Evolutionary conservation across 169 alveolate genomes (phyloP).

Genomic region (Cryptosporidium canis): DNA sequence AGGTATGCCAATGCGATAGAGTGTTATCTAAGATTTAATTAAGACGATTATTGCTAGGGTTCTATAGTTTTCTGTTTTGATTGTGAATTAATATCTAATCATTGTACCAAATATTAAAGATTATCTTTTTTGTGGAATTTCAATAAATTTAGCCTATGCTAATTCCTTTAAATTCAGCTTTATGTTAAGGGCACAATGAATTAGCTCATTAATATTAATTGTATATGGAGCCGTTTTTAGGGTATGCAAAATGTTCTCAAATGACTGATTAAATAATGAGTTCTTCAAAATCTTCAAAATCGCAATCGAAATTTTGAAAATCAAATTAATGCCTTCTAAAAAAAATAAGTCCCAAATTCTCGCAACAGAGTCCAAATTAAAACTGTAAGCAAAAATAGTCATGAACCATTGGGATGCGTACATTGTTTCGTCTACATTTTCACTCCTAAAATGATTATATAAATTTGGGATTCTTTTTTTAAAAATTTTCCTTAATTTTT

Average conservation of each 20-base stretch:
- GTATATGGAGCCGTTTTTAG: conserved; percentile 71
- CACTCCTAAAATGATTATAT: conserved; percentile 77
- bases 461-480: conserved; percentile 84
- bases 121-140: not conserved
- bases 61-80: not conserved
- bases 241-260: conserved; percentile 58
- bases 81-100: not conserved
- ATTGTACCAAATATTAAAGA: not conserved
- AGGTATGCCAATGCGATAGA: conserved; percentile 14
- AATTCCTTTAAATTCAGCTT: conserved; percentile 59
- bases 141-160: not conserved
- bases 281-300: conserved; percentile 83
- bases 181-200: conserved; percentile 75
- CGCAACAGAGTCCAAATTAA: conserved; percentile 81
- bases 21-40: not conserved
- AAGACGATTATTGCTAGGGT: not conserved
- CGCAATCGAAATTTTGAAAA: conserved; percentile 89
- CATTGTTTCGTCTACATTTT: conserved; percentile 88
- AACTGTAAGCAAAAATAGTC: conserved; percentile 89
- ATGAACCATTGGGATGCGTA: conserved; percentile 92
- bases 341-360: conserved; percentile 91
- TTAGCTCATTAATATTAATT: conserved; percentile 70
- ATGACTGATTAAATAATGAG: conserved; percentile 66
- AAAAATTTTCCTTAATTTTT: conserved; percentile 84
- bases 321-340: conserved; percentile 86